Conservation (phyloP, 179 eudicot genomes). For the Vitellaria paradoxa region DNA sequence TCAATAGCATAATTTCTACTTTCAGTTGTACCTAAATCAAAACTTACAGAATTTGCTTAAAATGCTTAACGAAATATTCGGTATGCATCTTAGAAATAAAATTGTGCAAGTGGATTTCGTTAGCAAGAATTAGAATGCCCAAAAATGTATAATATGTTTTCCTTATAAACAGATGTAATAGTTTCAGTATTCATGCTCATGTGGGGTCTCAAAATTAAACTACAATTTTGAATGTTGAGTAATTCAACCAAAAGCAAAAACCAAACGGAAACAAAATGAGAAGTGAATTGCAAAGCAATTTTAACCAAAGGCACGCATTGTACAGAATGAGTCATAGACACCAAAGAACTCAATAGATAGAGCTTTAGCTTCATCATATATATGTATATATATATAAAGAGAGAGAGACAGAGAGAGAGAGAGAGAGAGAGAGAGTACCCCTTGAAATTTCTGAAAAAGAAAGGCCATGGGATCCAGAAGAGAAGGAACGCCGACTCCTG, state of each 20-base stretch:
- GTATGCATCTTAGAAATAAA: too few relatives aligned
- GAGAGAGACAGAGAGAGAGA: neutral
- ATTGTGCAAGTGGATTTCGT: neutral
- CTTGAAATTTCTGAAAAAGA: conserved; percentile 75
- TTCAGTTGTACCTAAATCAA: neutral
- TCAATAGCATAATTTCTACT: neutral
- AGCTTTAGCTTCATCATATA: neutral
- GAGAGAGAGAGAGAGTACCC: conserved; percentile 36
- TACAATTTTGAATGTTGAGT: neutral
- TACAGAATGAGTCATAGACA: neutral
- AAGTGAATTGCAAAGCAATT: neutral
- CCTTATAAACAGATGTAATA: too few relatives aligned
- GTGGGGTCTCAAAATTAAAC: neutral
- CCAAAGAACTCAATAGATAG: neutral
- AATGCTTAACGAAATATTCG: neutral
- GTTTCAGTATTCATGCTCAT: neutral
- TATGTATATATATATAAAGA: too few relatives aligned
- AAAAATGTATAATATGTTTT: too few relatives aligned
- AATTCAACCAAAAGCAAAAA: neutral
- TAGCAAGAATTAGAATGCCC: too few relatives aligned
- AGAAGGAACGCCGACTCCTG: too few relatives aligned
- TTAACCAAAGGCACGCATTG: neutral
- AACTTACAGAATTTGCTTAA: neutral
- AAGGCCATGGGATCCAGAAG: conserved; percentile 44
- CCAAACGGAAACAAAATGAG: neutral